Base-by-base conservation (phyloP, 2,329 filamentous ascomycete species). In the Verticillium albo-atrum region DNA sequence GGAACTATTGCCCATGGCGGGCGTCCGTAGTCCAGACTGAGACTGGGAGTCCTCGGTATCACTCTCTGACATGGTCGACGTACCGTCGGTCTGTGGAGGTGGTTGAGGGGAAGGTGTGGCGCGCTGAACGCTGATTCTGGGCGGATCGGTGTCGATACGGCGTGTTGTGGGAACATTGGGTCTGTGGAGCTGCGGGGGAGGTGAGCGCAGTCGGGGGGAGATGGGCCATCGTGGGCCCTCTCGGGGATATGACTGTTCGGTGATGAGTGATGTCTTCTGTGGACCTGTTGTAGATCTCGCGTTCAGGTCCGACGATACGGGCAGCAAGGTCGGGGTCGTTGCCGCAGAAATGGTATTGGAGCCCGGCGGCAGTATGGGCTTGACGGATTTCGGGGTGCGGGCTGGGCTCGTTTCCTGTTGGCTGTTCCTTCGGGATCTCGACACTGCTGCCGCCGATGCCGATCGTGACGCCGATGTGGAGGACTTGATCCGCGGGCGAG, bases 171-270 rank as follows among this genome's bases (percentile, higher is more conserved):
- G 77, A 65, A 73, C 74, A 56, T 76, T 79, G 64, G 75, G 77
- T 61, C 76, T 80, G 68, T 75, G 79, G 59, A 78, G 69, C 57
- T 77, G 70, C 14, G 90, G 89, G 23, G 91, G 89, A 58, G 91
- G 91, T 7, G 91, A 92, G 71, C 88, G 89, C 64, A 95, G 72
- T 63, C 90, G 84, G 53, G 91, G 90, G 54, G 90, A 93, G 62
- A 89, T 76, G 27, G 91, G 89, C 90, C 90, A 94, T 74, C 88
- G 84, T 63, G 86, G 86, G 57, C 82, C 82, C 60, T 87, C 82
- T 68, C 72, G 20, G 28, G 42, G 25, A 26, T 47, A 15, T 47
- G 34, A 17, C 9, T 59, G 68, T 57, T 89, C 81, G 56, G 78
- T 71, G 55, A 73, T 70, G 62, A 77, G 69, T 26, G 77, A 71